Percentiles rank a stretch among this genome's conserved stretches.
These are phyloP conservation scores for Elsinoe arachidis DNA, from an alignment of 2,329 filamentous ascomycete genomes.

Conservation along the genomic window DNA sequence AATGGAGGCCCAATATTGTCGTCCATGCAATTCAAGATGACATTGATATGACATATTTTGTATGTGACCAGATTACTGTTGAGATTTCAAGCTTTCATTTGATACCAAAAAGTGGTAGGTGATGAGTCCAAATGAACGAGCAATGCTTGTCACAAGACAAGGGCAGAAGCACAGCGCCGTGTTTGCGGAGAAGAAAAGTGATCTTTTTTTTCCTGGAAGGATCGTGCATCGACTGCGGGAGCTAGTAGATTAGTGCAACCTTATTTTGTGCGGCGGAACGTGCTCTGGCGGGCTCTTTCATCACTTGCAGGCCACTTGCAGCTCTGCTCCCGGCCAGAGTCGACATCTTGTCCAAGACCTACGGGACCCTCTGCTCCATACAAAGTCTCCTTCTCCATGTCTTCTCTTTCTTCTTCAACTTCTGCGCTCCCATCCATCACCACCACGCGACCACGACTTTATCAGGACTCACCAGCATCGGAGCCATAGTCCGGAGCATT, in stretches of 20 bases:
- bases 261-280: slow-evolving; percentile 1
- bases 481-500: slow-evolving; percentile 18
- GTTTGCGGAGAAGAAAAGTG: slow-evolving; percentile 6
- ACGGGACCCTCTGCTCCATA: no score
- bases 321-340: no score
- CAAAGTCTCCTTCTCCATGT: not conserved
- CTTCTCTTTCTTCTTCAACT: slow-evolving; percentile 17
- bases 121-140: not conserved
- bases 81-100: slow-evolving; percentile 16
- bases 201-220: not conserved
- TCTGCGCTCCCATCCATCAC: slow-evolving; percentile 20
- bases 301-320: no score
- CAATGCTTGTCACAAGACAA: not conserved
- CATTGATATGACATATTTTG: not conserved
- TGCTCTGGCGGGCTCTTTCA: not conserved
- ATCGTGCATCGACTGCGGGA: not conserved
- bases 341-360: no score
- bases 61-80: not conserved
- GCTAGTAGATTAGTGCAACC: not conserved
- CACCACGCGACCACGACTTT: slow-evolving; percentile 22
- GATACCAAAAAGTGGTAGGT: slow-evolving; percentile 19
- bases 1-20: no score
- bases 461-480: slow-evolving; percentile 24
- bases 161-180: not conserved
- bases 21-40: not conserved